These are phyloP conservation scores for Pythium dissotocum DNA, from an alignment of 352 stramenopile species.

Conservation along the genomic window DNA sequence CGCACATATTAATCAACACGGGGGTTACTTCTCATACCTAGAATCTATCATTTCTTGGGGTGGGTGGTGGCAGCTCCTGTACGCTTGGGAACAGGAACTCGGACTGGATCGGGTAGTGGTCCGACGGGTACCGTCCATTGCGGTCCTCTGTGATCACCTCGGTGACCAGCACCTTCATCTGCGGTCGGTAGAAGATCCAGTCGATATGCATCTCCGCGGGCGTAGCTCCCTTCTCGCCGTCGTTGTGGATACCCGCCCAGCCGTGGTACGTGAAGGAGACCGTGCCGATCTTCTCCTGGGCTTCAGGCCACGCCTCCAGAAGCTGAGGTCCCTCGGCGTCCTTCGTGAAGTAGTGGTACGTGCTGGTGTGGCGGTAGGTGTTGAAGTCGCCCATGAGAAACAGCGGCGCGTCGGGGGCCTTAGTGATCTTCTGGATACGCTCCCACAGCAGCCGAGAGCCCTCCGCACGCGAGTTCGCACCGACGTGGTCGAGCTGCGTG, in stretches of 20 bases:
- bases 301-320: slow-evolving; percentile 71
- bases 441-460: slow-evolving; percentile 35
- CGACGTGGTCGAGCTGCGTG: slow-evolving; percentile 42
- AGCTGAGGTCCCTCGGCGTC: slow-evolving; percentile 59
- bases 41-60: slow-evolving; percentile 20
- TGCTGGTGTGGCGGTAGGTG: slow-evolving; percentile 78
- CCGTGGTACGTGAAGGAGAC: slow-evolving; percentile 89
- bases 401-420: slow-evolving; percentile 44
- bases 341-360: slow-evolving; percentile 82
- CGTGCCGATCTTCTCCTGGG: slow-evolving; percentile 61
- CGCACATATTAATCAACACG: slow-evolving; percentile 3
- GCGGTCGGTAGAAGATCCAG: slow-evolving; percentile 86
- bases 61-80: slow-evolving; percentile 48
- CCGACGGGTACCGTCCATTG: slow-evolving; percentile 79
- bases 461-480: slow-evolving; percentile 30
- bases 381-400: slow-evolving; percentile 88
- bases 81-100: slow-evolving; percentile 76
- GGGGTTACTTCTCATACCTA: background rate
- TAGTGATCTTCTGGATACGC: slow-evolving; percentile 36
- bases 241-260: slow-evolving; percentile 83
- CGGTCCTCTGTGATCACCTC: slow-evolving; percentile 84
- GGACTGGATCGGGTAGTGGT: slow-evolving; percentile 87
- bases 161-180: slow-evolving; percentile 73
- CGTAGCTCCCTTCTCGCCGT: slow-evolving; percentile 66
- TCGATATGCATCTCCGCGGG: slow-evolving; percentile 85